A percentile compares a stretch with the other conserved stretches of the same genome.
These are phyloP conservation scores for Cardamine occulta DNA, from an alignment of 345 rosid species.

Conservation along the genomic window DNA sequence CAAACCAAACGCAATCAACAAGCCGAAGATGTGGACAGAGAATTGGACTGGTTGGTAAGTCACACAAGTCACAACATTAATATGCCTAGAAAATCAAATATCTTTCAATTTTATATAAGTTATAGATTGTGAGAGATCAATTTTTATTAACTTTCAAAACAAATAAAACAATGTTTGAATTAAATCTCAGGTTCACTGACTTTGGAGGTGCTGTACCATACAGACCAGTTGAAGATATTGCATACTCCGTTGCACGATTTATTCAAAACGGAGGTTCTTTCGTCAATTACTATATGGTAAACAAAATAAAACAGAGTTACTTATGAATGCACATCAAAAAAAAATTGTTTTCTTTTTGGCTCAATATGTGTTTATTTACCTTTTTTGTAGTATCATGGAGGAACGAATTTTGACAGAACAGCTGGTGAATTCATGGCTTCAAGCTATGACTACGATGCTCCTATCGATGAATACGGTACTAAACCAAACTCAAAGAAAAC, in stretches of 20 bases:
- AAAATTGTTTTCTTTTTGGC: not conserved
- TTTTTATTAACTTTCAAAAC: not conserved
- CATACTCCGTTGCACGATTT: constrained; percentile 77
- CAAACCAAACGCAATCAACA: constrained; percentile 61
- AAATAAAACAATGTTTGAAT: not conserved
- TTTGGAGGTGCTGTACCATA: constrained; percentile 77
- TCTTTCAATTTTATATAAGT: not conserved
- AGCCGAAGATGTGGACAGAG: constrained; percentile 97
- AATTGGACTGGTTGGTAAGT: constrained; percentile 94
- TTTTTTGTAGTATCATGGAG: constrained; percentile 79
- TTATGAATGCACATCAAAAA: constrained; percentile 2
- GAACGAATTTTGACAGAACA: constrained; percentile 91
- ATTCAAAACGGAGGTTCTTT: constrained; percentile 84
- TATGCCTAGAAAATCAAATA: not conserved
- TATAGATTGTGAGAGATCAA: not conserved
- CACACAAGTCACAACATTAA: not conserved
- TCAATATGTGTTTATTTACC: not conserved
- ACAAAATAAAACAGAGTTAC: constrained; percentile 1
- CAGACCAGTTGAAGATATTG: constrained; percentile 86
- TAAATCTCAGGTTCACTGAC: constrained; percentile 56
- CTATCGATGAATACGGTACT: constrained; percentile 91
- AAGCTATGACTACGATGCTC: constrained; percentile 97
- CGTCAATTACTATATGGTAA: constrained; percentile 88
- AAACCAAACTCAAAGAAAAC: constrained; percentile 8
- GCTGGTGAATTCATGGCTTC: constrained; percentile 97